Percentiles rank a stretch among this genome's conserved stretches.
phyloP scores from a whole-genome alignment of 2,329 filamentous ascomycete genomes.

The Fusarium torreyae region DNA sequence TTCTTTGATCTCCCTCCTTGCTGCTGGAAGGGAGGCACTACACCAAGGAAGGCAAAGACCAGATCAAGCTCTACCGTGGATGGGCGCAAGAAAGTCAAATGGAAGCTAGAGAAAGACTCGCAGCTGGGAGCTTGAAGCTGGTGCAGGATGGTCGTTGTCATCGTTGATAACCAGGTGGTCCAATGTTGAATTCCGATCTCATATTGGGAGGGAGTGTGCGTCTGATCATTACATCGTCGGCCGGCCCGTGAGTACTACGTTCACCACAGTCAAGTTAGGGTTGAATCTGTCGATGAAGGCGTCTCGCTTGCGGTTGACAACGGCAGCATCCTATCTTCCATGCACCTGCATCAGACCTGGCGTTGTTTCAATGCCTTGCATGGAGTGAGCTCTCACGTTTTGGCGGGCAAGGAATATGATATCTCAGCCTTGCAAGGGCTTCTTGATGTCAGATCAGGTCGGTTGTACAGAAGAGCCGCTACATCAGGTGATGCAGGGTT shows the following conservation, averaged over 20 bases:
- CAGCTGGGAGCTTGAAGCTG: constrained; percentile 11
- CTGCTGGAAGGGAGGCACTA: constrained; percentile 9
- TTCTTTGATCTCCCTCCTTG: constrained; percentile 22
- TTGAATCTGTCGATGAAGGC: constrained; percentile 29
- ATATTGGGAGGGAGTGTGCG: constrained; percentile 46
- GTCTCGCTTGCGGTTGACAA: constrained; percentile 20
- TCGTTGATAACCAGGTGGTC: constrained; percentile 19
- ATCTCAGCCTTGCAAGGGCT: constrained; percentile 5
- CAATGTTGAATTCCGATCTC: constrained; percentile 25
- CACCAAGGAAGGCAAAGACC: constrained; percentile 26
- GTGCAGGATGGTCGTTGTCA: constrained; percentile 1
- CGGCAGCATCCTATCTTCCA: constrained; percentile 16
- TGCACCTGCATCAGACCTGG: constrained; percentile 10
- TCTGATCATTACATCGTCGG: constrained; percentile 18
- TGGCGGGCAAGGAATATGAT: neutral
- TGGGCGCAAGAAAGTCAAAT: constrained; percentile 20
- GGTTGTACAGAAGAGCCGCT: constrained; percentile 19
- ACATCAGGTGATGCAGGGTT: constrained; percentile 25
- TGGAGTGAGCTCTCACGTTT: constrained; percentile 17
- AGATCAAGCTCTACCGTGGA: constrained; percentile 16
- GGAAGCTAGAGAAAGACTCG: constrained; percentile 21
- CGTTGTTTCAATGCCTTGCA: constrained; percentile 29
- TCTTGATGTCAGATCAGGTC: neutral
- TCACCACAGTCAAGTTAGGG: constrained; percentile 31
- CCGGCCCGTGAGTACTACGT: constrained; percentile 2